Evolutionary conservation across 1,284 basidiomycete genomes (phyloP).

Genomic region (Trametes polyzona): DNA sequence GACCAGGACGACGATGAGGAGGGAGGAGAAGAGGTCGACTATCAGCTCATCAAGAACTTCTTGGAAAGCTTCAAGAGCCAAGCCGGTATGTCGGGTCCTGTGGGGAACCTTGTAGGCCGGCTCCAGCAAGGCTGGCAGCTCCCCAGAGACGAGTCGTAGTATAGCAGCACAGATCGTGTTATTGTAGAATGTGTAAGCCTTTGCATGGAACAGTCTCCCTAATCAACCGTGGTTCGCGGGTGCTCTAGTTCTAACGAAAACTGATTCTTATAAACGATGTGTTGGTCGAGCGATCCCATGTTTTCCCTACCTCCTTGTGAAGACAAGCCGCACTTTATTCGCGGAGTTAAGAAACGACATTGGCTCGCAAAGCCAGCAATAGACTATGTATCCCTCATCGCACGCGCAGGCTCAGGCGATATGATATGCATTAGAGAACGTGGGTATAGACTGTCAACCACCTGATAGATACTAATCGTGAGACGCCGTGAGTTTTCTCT

Average conservation of each 20-base stretch:
- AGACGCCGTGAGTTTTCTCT: constrained; percentile 13
- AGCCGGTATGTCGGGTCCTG: constrained; percentile 84
- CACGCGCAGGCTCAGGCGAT: background rate
- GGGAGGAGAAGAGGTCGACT: constrained; percentile 64
- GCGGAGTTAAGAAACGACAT: too few species aligned
- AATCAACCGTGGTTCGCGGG: too few species aligned
- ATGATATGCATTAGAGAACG: constrained; percentile 23
- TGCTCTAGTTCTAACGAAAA: too few species aligned
- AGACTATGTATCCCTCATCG: background rate
- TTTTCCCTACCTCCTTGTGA: too few species aligned
- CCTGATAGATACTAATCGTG: constrained; percentile 20
- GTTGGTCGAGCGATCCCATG: too few species aligned
- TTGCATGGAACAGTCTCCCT: too few species aligned
- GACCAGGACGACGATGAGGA: constrained; percentile 56
- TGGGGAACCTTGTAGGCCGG: constrained; percentile 84
- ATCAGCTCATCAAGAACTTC: constrained; percentile 93
- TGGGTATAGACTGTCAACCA: constrained; percentile 28
- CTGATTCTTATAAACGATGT: too few species aligned
- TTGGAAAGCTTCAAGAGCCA: constrained; percentile 94
- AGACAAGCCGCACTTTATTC: too few species aligned
- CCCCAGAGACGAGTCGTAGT: constrained; percentile 62
- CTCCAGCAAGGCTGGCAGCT: constrained; percentile 75
- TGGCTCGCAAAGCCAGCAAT: too few species aligned
- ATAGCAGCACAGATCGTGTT: background rate
- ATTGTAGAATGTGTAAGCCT: background rate